These are phyloP conservation scores for Coriolopsis trogii DNA, from an alignment of 1,284 basidiomycete genomes.

Conservation along the genomic window DNA sequence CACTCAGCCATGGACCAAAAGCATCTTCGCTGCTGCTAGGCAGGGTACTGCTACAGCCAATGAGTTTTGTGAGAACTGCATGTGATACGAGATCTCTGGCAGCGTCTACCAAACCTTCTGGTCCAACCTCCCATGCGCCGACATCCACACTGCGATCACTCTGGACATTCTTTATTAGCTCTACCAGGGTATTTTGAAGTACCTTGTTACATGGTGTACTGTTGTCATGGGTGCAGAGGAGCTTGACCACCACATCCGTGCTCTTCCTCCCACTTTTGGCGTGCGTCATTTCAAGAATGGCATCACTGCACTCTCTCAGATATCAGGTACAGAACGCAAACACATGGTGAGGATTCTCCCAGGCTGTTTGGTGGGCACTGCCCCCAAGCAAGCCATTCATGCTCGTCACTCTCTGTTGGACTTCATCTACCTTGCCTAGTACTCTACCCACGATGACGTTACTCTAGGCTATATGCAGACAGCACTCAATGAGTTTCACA, in stretches of 20 bases:
- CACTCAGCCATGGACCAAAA: background rate
- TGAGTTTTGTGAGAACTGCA: background rate
- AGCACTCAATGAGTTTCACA: slow-evolving; percentile 26
- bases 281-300: slow-evolving; percentile 32
- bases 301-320: slow-evolving; percentile 28
- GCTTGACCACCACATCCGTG: slow-evolving; percentile 26
- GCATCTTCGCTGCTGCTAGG: background rate
- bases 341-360: slow-evolving; percentile 32
- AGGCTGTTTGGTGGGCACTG: slow-evolving; percentile 20
- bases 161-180: slow-evolving; percentile 29
- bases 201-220: slow-evolving; percentile 31
- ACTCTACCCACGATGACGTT: slow-evolving; percentile 21
- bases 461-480: slow-evolving; percentile 21
- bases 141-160: slow-evolving; percentile 27
- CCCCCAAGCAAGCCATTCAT: slow-evolving; percentile 15
- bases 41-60: background rate
- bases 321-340: slow-evolving; percentile 31
- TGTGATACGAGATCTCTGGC: slow-evolving; percentile 1
- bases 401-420: slow-evolving; percentile 21
- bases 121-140: slow-evolving; percentile 21
- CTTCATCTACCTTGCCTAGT: slow-evolving; percentile 29
- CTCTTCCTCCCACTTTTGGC: slow-evolving; percentile 18
- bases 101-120: slow-evolving; percentile 22
- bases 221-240: slow-evolving; percentile 24
- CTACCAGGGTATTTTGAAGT: slow-evolving; percentile 34